phyloP scores from a whole-genome alignment of 352 stramenopile species.

The Phytophthora podocarpi region DNA sequence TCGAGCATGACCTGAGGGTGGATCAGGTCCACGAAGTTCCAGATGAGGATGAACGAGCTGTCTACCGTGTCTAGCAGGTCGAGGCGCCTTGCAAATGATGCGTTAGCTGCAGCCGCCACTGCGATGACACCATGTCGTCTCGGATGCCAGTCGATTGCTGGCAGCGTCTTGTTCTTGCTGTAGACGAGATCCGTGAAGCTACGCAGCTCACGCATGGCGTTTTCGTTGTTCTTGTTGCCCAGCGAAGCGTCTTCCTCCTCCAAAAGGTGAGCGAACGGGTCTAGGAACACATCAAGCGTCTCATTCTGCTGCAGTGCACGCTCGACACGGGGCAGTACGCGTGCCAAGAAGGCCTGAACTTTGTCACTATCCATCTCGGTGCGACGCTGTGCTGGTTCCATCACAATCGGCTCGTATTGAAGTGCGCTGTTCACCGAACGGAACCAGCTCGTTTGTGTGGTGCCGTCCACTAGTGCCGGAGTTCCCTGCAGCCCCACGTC shows the following conservation, averaged over 20 bases:
- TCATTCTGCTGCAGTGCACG: conserved; percentile 86
- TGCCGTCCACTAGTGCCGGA: conserved; percentile 64
- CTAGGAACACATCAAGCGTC: conserved; percentile 85
- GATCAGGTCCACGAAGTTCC: conserved; percentile 95
- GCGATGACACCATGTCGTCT: conserved; percentile 88
- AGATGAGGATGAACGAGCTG: conserved; percentile 92
- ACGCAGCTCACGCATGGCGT: conserved; percentile 90
- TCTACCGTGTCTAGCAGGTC: conserved; percentile 78
- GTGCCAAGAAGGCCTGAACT: conserved; percentile 71
- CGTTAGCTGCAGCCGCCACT: conserved; percentile 85
- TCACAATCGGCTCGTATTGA: conserved; percentile 79
- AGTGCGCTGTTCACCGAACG: conserved; percentile 82
- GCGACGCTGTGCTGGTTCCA: conserved; percentile 41
- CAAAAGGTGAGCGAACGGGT: conserved; percentile 73
- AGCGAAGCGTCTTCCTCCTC: conserved; percentile 66
- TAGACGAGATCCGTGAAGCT: conserved; percentile 95
- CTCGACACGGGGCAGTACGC: conserved; percentile 71
- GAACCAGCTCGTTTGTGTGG: conserved; percentile 86
- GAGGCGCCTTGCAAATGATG: conserved; percentile 77
- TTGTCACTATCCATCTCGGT: conserved; percentile 72
- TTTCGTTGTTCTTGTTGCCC: conserved; percentile 83
- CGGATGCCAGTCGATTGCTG: conserved; percentile 92
- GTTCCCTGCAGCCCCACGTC: conserved; percentile 81
- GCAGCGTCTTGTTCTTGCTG: conserved; percentile 92
- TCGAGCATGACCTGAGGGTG: conserved; percentile 93